Evolutionary conservation across 1,284 basidiomycete genomes (phyloP).

Genomic region (Puccinia horiana): DNA sequence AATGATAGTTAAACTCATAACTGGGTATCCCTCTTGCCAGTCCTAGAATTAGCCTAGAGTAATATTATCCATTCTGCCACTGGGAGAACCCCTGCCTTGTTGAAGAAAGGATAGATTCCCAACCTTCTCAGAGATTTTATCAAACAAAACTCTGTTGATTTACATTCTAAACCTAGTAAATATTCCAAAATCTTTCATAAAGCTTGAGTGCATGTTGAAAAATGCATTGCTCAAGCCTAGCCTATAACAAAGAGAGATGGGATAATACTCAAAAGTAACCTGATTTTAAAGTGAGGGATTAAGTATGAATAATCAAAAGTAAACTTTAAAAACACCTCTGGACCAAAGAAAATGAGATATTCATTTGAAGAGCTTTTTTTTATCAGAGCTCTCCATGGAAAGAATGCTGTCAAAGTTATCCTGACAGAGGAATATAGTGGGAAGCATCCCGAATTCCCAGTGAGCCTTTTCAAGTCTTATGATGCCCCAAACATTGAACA

Average conservation of each 20-base stretch:
- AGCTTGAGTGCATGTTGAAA: too few relatives aligned
- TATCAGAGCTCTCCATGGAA: too few relatives aligned
- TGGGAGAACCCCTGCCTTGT: too few relatives aligned
- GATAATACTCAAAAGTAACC: neutral
- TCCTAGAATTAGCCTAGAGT: too few relatives aligned
- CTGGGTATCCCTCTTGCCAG: too few relatives aligned
- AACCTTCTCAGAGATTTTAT: too few relatives aligned
- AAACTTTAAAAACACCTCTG: neutral
- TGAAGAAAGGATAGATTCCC: too few relatives aligned
- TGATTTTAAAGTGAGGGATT: neutral
- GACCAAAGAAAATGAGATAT: neutral
- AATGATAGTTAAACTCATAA: too few relatives aligned
- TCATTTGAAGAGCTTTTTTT: neutral
- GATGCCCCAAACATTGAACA: neutral
- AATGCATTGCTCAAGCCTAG: neutral
- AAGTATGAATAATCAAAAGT: neutral
- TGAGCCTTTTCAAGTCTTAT: neutral
- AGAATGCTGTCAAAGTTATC: neutral
- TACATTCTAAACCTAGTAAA: too few relatives aligned
- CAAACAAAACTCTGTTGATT: too few relatives aligned
- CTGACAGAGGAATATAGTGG: neutral
- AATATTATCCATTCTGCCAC: too few relatives aligned
- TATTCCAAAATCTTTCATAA: too few relatives aligned
- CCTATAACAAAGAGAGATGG: neutral
- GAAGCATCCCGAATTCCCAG: neutral